These are phyloP conservation scores for Leccinum obscurum DNA, from an alignment of 768 basidiomycete species.

Conservation along the genomic window DNA sequence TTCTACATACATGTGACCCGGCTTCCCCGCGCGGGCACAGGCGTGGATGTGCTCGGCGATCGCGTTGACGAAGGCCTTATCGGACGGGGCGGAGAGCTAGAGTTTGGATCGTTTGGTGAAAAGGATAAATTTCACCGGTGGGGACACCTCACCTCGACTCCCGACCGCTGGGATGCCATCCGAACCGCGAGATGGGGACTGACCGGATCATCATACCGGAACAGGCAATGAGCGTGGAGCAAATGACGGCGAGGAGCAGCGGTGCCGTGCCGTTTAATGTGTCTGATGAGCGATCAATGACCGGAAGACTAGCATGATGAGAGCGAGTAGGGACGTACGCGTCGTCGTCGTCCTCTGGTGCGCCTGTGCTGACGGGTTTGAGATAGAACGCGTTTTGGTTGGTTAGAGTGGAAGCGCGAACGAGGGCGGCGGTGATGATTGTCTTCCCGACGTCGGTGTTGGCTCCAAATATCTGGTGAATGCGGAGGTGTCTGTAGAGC, in stretches of 20 bases:
- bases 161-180: slow-evolving; percentile 39
- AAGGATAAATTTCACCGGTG: background rate
- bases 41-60: slow-evolving; percentile 61
- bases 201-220: slow-evolving; percentile 83
- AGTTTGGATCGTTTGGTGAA: slow-evolving; percentile 8
- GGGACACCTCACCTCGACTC: slow-evolving; percentile 28
- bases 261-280: slow-evolving; percentile 52
- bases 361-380: slow-evolving; percentile 93
- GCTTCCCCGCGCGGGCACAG: slow-evolving; percentile 41
- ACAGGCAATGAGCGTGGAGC: slow-evolving; percentile 71
- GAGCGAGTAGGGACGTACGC: slow-evolving; percentile 46
- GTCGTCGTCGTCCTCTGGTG: slow-evolving; percentile 79
- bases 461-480: slow-evolving; percentile 92
- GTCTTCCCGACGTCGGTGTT: slow-evolving; percentile 98
- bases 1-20: slow-evolving; percentile 78
- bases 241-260: slow-evolving; percentile 38
- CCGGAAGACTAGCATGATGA: background rate
- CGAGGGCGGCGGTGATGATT: slow-evolving; percentile 81
- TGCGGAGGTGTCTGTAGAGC: slow-evolving; percentile 80
- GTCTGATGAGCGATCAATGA: slow-evolving; percentile 43
- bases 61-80: slow-evolving; percentile 63
- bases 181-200: slow-evolving; percentile 89
- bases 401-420: slow-evolving; percentile 67
- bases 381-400: slow-evolving; percentile 62
- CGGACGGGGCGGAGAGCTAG: slow-evolving; percentile 48